Percentiles rank a stretch among this genome's conserved stretches.
Evolutionary conservation across 2,329 filamentous ascomycete genomes (phyloP).

Genomic region (Calonectria henricotiae): DNA sequence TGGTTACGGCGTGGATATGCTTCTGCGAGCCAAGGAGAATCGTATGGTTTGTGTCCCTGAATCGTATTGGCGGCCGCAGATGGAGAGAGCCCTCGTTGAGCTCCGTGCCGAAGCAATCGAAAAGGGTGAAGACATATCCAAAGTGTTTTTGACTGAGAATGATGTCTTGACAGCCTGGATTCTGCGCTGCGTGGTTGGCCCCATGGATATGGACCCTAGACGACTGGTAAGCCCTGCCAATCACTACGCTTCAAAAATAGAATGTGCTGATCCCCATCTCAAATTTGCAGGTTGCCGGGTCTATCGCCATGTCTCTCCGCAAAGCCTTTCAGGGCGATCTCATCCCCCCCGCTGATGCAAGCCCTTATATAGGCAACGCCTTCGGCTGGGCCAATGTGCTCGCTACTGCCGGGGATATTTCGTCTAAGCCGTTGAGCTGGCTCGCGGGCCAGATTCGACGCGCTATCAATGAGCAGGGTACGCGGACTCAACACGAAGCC

Average conservation of each 20-base stretch:
- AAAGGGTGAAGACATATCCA: conserved; percentile 11
- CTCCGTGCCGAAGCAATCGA: background rate
- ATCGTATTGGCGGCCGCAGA: conserved; percentile 29
- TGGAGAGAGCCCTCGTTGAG: conserved; percentile 16
- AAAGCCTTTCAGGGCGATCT: conserved; percentile 23
- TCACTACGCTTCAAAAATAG: background rate
- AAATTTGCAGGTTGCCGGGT: conserved; percentile 18
- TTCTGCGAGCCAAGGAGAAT: conserved; percentile 28
- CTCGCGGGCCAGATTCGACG: conserved; percentile 23
- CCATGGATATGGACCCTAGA: conserved; percentile 27
- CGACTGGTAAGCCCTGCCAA: conserved; percentile 16
- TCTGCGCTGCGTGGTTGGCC: conserved; percentile 27
- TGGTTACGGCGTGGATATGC: conserved; percentile 32
- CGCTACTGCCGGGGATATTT: background rate
- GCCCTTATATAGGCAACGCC: conserved; percentile 34
- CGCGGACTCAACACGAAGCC: conserved; percentile 29
- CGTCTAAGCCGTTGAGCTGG: conserved; percentile 24
- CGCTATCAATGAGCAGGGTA: conserved; percentile 31
- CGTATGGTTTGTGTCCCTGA: conserved; percentile 39
- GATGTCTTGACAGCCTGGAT: conserved; percentile 38
- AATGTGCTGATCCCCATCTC: background rate
- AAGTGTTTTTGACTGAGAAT: conserved; percentile 38
- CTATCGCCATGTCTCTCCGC: conserved; percentile 37
- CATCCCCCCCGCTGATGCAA: conserved; percentile 1
- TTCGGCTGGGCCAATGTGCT: conserved; percentile 34